These are phyloP conservation scores for Megacollybia marginata DNA, from an alignment of 768 basidiomycete genomes.

Conservation along the genomic window DNA sequence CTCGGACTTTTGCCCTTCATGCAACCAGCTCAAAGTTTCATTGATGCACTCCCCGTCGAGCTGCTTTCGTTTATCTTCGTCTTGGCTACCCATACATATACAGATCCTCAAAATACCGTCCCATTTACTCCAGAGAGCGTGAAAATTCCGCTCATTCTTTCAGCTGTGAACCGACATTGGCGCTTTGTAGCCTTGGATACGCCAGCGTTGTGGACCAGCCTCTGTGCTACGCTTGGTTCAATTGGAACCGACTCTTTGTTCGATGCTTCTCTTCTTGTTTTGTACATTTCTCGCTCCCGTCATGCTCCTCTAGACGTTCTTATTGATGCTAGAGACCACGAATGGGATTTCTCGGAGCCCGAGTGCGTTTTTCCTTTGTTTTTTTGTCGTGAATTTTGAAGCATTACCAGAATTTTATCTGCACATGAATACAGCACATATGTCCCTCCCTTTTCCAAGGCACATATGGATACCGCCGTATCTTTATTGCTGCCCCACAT, in stretches of 20 bases:
- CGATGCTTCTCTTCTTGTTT: conserved; percentile 29
- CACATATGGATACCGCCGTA: conserved; percentile 38
- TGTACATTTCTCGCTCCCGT: conserved; percentile 39
- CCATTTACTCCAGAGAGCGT: conserved; percentile 33
- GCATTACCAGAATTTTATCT: conserved; percentile 17
- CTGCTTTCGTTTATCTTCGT: conserved; percentile 50
- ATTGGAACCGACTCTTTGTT: conserved; percentile 8
- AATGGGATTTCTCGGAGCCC: conserved; percentile 50
- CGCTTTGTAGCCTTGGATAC: conserved; percentile 40
- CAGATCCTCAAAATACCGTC: conserved; percentile 17
- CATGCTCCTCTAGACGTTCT: conserved; percentile 46
- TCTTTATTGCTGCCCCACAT: conserved; percentile 45
- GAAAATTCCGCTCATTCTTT: conserved; percentile 36
- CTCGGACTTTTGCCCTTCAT: background rate
- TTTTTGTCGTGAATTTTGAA: conserved; percentile 4
- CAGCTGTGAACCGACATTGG: conserved; percentile 47
- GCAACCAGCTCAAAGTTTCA: conserved; percentile 10
- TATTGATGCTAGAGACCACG: conserved; percentile 50
- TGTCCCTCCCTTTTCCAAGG: conserved; percentile 30
- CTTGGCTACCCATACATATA: conserved; percentile 31
- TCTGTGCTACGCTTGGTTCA: conserved; percentile 34
- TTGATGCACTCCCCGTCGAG: conserved; percentile 45
- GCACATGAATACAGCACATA: conserved; percentile 19
- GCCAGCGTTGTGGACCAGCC: conserved; percentile 46
- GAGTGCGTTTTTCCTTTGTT: conserved; percentile 26